Evolutionary conservation across 495 filamentous ascomycete species (phyloP), one percentile per base, ranked within the genome.

Genomic region (Podospora pseudopauciseta): DNA sequence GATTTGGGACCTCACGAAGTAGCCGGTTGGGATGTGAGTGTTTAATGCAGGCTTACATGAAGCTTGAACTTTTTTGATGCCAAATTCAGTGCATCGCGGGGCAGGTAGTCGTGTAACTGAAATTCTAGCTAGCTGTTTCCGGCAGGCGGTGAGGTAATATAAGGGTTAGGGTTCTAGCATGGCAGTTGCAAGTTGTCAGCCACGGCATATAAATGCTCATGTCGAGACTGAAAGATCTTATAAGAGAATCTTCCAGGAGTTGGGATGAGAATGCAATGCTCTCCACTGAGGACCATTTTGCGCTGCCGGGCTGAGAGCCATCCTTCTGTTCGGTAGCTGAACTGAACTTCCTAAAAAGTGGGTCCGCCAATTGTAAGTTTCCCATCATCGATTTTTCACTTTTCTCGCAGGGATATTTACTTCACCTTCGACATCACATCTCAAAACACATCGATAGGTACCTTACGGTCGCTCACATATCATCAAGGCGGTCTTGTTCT

Each of bases 301-400:
- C 1, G 1, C 23, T 23, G 23, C 23, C 23, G 23, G 23, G 23
- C 23, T 23, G 23, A 23, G 23, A 23, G 23, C 23, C 23, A 23
- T 23, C 23, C 39, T 49, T 11, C 39, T 11, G 0, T 49, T 13
- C 39, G 39, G 39, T 13, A 49, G 39, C 13, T 49, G 39, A 49
- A 16, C 39, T 49, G 39, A 49, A 11, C 2, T 16, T 49, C 9
- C 9, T 13, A 49, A 49, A 11, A 49, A 49, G 39, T 49, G 39
- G 39, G 39, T 49, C 39, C 39, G 39, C 39, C 39, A 49, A 49
- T 49, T 49, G 39, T 49, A 49, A 49, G 39, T 49, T 49, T 49
- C 27, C 55, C 26, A 60, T 67, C 65, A 61, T 44, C 13, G 26
- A 63, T 34, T 66, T 70, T 66, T 59, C 59, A 44, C 56, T 26